Percentiles rank a stretch among this genome's conserved stretches.
phyloP scores from a whole-genome alignment of 768 basidiomycete genomes.

The Cystofilobasidium capitatum region DNA sequence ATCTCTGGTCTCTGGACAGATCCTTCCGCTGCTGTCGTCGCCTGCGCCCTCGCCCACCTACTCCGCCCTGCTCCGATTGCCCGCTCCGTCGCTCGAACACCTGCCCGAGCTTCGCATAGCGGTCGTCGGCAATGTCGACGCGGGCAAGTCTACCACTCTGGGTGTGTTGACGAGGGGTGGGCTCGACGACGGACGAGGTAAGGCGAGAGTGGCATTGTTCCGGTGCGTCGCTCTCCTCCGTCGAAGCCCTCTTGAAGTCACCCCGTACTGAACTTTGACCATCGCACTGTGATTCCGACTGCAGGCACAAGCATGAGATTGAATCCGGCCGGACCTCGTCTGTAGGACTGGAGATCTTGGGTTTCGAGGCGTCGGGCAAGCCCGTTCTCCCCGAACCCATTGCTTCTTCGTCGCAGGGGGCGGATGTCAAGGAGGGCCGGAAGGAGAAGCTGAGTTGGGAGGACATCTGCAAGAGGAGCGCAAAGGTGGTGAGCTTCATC shows the following conservation, averaged over 20 bases:
- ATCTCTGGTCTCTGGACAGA: neutral
- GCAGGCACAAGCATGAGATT: conserved; percentile 94
- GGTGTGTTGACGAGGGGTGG: conserved; percentile 89
- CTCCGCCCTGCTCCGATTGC: conserved; percentile 14
- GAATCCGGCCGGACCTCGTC: conserved; percentile 70
- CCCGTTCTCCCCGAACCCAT: conserved; percentile 57
- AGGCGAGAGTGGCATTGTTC: conserved; percentile 58
- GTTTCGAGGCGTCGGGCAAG: conserved; percentile 65
- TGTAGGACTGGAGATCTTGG: conserved; percentile 96
- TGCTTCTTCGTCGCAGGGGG: neutral
- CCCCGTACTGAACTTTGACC: too few species aligned
- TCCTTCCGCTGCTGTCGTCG: neutral
- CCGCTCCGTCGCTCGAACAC: conserved; percentile 21
- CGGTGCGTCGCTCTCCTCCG: too few species aligned
- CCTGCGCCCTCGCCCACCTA: neutral
- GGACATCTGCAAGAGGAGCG: conserved; percentile 74
- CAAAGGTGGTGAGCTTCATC: conserved; percentile 90
- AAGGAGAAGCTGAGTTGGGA: conserved; percentile 90
- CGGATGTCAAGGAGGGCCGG: neutral
- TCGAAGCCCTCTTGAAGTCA: too few species aligned
- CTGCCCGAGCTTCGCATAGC: conserved; percentile 75
- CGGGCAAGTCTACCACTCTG: conserved; percentile 87
- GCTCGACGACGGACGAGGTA: conserved; percentile 34
- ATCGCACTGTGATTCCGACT: too few species aligned
- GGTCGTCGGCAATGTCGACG: conserved; percentile 76